Percentiles rank a stretch among this genome's conserved stretches.
phyloP scores from a whole-genome alignment of 352 stramenopile species.

The Globisporangium uncinulatum region DNA sequence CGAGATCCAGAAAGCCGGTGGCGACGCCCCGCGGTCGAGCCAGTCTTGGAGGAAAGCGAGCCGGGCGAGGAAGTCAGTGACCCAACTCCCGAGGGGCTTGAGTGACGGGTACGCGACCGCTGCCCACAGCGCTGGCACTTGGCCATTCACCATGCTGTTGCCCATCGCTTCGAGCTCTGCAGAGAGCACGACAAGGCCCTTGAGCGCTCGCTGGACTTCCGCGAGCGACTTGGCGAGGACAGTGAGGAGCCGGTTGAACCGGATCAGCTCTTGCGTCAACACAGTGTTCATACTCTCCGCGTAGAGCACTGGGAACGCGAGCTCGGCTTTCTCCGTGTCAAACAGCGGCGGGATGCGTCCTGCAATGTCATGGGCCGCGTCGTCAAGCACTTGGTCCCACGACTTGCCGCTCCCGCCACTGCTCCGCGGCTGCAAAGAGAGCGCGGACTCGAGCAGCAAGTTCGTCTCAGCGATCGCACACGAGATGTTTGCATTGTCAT shows the following conservation, averaged over 20 bases:
- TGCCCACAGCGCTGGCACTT: constrained; percentile 84
- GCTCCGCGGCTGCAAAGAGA: constrained; percentile 87
- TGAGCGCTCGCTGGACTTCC: constrained; percentile 90
- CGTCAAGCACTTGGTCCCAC: constrained; percentile 85
- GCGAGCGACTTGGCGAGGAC: constrained; percentile 74
- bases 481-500: constrained; percentile 88
- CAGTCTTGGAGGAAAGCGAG: constrained; percentile 80
- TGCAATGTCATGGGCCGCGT: constrained; percentile 86
- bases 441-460: constrained; percentile 80
- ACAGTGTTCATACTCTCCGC: constrained; percentile 89
- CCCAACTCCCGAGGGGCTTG: constrained; percentile 90
- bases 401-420: constrained; percentile 79
- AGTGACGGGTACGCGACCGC: constrained; percentile 87
- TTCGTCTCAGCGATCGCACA: constrained; percentile 85
- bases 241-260: constrained; percentile 86
- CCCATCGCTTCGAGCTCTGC: constrained; percentile 91
- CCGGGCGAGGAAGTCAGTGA: constrained; percentile 86
- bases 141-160: constrained; percentile 90
- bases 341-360: constrained; percentile 66
- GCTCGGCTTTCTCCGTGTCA: constrained; percentile 87
- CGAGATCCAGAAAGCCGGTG: constrained; percentile 90
- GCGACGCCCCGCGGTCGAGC: constrained; percentile 67
- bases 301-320: constrained; percentile 82
- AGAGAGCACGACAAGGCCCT: constrained; percentile 91
- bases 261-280: constrained; percentile 87